These are phyloP conservation scores for Cotoneaster glaucophyllus DNA, from an alignment of 306 rosid species.

Conservation along the genomic window DNA sequence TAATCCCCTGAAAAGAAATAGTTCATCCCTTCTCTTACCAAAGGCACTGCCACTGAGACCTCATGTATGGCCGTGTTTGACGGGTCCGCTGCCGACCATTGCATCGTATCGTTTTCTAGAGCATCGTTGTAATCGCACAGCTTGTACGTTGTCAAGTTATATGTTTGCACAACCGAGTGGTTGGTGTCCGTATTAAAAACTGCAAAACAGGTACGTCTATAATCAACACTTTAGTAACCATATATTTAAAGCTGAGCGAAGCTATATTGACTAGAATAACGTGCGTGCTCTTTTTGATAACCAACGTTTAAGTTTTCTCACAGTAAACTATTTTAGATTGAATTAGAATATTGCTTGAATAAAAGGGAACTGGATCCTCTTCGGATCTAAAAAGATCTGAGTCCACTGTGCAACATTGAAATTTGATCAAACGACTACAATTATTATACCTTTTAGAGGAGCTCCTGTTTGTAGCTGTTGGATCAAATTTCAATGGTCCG, in stretches of 20 bases:
- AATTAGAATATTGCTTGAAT: no score
- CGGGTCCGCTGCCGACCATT: slow-evolving; percentile 60
- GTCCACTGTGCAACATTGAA: no score
- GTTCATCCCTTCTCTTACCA: slow-evolving; percentile 55
- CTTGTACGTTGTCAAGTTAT: slow-evolving; percentile 64
- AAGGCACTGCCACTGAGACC: slow-evolving; percentile 53
- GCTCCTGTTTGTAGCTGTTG: no score
- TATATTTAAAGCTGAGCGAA: background rate
- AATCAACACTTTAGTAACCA: background rate
- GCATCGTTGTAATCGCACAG: slow-evolving; percentile 63
- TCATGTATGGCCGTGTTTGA: slow-evolving; percentile 39
- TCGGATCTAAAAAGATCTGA: no score
- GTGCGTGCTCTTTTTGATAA: no score
- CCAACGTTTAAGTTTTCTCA: no score
- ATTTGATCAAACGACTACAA: no score
- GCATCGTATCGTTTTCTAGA: slow-evolving; percentile 51
- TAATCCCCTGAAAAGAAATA: slow-evolving; percentile 80
- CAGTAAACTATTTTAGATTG: background rate
- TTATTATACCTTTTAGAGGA: no score
- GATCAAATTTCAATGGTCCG: no score
- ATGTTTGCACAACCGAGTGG: slow-evolving; percentile 72
- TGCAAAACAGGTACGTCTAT: slow-evolving; percentile 14
- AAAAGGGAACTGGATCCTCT: no score
- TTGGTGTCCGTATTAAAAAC: slow-evolving; percentile 82
- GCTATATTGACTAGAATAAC: background rate